phyloP scores from a whole-genome alignment of 1,284 basidiomycete species.

The Gomphus bonarii region DNA sequence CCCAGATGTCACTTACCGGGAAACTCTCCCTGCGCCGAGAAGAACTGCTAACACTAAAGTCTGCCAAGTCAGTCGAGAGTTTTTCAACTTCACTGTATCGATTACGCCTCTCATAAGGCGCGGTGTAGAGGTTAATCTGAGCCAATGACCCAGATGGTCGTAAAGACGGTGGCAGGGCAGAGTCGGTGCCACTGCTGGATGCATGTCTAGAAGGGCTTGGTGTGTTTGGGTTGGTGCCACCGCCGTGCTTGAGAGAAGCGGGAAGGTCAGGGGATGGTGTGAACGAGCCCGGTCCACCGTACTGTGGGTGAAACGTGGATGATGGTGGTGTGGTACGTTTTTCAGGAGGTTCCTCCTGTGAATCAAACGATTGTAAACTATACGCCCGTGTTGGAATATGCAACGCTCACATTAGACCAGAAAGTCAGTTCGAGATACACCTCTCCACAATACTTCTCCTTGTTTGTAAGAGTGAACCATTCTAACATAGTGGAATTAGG shows the following conservation, averaged over 20 bases:
- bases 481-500: conserved; percentile 39
- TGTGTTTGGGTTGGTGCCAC: not conserved
- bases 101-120: conserved; percentile 43
- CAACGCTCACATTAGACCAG: conserved; percentile 77
- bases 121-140: conserved; percentile 59
- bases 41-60: conserved; percentile 45
- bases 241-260: conserved; percentile 15
- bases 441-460: conserved; percentile 89
- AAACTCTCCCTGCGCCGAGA: conserved; percentile 46
- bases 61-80: conserved; percentile 51
- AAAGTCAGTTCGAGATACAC: conserved; percentile 93
- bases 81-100: conserved; percentile 34
- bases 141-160: conserved; percentile 48
- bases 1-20: conserved; percentile 37
- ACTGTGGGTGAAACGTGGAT: conserved; percentile 44
- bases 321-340: conserved; percentile 49
- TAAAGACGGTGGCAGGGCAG: conserved; percentile 46
- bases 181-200: conserved; percentile 27
- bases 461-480: conserved; percentile 86
- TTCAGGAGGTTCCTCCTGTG: conserved; percentile 61
- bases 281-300: conserved; percentile 69
- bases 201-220: conserved; percentile 25
- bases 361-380: not conserved
- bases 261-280: conserved; percentile 39
- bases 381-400: not conserved